Percentiles rank a stretch among this genome's conserved stretches.
These are phyloP conservation scores for Hyphodiscus hymeniophilus DNA, from an alignment of 495 filamentous ascomycete species.

Conservation along the genomic window DNA sequence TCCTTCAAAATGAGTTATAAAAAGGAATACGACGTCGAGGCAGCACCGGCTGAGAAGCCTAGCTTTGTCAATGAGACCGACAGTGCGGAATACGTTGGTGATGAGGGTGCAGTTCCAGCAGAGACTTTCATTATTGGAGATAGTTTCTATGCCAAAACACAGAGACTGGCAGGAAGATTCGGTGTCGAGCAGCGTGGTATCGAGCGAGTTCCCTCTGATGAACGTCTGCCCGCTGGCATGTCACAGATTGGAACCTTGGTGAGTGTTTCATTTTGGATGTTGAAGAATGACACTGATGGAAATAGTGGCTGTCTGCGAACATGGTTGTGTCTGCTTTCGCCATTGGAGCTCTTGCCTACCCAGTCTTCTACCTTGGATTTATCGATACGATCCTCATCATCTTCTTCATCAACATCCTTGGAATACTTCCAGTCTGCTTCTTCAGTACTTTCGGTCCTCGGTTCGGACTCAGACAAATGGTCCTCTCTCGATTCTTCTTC, in stretches of 20 bases:
- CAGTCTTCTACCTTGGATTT: slow-evolving; percentile 62
- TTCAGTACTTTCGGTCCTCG: slow-evolving; percentile 72
- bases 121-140: slow-evolving; percentile 56
- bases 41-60: slow-evolving; percentile 16
- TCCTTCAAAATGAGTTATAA: slow-evolving; percentile 18
- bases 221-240: slow-evolving; percentile 59
- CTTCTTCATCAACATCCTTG: slow-evolving; percentile 72
- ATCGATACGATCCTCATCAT: slow-evolving; percentile 69
- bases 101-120: slow-evolving; percentile 49
- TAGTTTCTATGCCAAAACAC: slow-evolving; percentile 54
- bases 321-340: slow-evolving; percentile 80
- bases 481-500: slow-evolving; percentile 76
- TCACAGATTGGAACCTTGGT: slow-evolving; percentile 71
- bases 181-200: slow-evolving; percentile 75
- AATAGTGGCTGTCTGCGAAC: slow-evolving; percentile 75
- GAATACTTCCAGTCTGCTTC: slow-evolving; percentile 65
- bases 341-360: slow-evolving; percentile 63
- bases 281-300: not conserved
- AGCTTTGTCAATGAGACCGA: slow-evolving; percentile 16
- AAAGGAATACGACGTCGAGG: slow-evolving; percentile 18
- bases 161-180: slow-evolving; percentile 59
- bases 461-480: slow-evolving; percentile 80
- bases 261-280: slow-evolving; percentile 15
- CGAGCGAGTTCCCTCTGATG: slow-evolving; percentile 67
- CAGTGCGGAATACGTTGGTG: slow-evolving; percentile 36